phyloP scores from a whole-genome alignment of 352 stramenopile species.

The Pythium aphanidermatum region DNA sequence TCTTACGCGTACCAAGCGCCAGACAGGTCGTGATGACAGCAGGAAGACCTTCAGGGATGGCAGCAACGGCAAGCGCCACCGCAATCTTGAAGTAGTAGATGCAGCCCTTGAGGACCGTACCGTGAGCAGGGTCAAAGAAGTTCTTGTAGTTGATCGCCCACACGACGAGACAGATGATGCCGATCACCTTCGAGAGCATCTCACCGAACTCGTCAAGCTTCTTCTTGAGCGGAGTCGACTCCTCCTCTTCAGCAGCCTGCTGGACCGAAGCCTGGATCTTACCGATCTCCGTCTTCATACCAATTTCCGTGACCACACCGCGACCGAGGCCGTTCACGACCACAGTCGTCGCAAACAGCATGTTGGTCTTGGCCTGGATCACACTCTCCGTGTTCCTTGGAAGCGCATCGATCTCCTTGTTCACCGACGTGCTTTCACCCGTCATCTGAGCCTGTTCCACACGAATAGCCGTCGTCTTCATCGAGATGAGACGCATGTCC shows the following conservation, averaged over 20 bases:
- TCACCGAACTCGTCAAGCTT: slow-evolving; percentile 99
- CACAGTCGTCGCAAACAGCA: slow-evolving; percentile 97
- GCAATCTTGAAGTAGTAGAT: slow-evolving; percentile 99
- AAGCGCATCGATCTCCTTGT: slow-evolving; percentile 86
- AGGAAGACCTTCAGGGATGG: slow-evolving; percentile 98
- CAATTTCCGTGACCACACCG: slow-evolving; percentile 93
- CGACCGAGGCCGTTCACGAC: slow-evolving; percentile 93
- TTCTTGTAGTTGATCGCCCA: slow-evolving; percentile 98
- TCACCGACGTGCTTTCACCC: slow-evolving; percentile 92
- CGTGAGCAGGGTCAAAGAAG: slow-evolving; percentile 89
- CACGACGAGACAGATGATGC: slow-evolving; percentile 95
- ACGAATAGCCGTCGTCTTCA: slow-evolving; percentile 93
- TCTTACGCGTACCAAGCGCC: slow-evolving; percentile 92
- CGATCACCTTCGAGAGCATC: slow-evolving; percentile 95
- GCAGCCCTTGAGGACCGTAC: slow-evolving; percentile 91
- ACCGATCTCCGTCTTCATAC: slow-evolving; percentile 98
- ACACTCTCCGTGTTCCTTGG: slow-evolving; percentile 60
- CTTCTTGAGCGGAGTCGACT: slow-evolving; percentile 95
- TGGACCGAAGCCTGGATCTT: slow-evolving; percentile 95
- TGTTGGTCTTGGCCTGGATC: slow-evolving; percentile 93
- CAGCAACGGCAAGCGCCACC: slow-evolving; percentile 97
- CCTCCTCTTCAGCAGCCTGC: slow-evolving; percentile 89
- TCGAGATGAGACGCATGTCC: slow-evolving; percentile 92
- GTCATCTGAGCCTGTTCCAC: slow-evolving; percentile 97
- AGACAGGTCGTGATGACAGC: slow-evolving; percentile 98